These are phyloP conservation scores for Zygotorulaspora sp. DNA, from an alignment of 805 yeast species.

Conservation along the genomic window DNA sequence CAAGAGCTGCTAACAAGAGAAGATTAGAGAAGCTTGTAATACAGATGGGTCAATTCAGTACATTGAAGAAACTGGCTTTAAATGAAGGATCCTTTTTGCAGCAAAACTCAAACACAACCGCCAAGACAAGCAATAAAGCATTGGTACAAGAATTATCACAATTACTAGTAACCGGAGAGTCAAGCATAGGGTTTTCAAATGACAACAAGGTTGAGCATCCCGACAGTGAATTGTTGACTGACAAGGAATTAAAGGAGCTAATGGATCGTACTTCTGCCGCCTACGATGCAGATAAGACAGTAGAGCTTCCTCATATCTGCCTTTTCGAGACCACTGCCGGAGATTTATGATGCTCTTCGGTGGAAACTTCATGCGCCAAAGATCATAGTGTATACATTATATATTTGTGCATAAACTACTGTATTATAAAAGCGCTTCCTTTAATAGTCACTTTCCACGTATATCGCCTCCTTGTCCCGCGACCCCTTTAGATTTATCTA, in stretches of 20 bases:
- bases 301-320: conserved; percentile 35
- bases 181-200: conserved; percentile 36
- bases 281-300: conserved; percentile 32
- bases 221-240: conserved; percentile 30
- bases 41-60: conserved; percentile 56
- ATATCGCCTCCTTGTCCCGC: conserved; percentile 5
- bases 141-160: conserved; percentile 40
- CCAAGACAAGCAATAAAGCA: conserved; percentile 27
- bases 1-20: conserved; percentile 76
- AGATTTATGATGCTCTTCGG: conserved; percentile 6
- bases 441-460: conserved; percentile 6
- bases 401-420: too few species aligned
- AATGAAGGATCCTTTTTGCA: conserved; percentile 29
- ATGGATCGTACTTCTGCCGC: conserved; percentile 45
- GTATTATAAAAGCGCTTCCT: too few species aligned
- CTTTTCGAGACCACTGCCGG: conserved; percentile 39
- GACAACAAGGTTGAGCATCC: conserved; percentile 24
- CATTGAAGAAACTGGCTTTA: conserved; percentile 37
- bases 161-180: conserved; percentile 39
- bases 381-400: too few species aligned
- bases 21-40: conserved; percentile 72
- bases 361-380: too few species aligned
- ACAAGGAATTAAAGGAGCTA: conserved; percentile 46
- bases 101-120: conserved; percentile 15
- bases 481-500: conserved; percentile 11